Base-by-base conservation (phyloP, 495 filamentous ascomycete species). In the Trichoderma asperelloides region DNA sequence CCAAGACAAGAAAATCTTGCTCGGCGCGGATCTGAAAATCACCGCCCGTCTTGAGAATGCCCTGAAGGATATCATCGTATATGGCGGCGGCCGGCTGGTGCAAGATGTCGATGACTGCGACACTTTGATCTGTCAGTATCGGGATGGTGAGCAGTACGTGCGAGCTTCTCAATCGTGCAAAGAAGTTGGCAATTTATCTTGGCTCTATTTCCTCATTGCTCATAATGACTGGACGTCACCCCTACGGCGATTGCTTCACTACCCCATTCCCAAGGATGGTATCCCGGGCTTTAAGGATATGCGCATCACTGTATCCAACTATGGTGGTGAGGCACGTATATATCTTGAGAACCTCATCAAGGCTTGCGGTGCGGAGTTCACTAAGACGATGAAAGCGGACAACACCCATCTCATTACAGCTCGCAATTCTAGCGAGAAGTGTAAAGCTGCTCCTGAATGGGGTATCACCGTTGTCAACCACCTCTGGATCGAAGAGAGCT, bases 351-450 rank as follows among this genome's bases (percentile, higher is more conserved):
- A 94, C 69, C 81, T 99, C 33, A 88, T 97, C 64, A 86, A 79
- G 57, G 92, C 92, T 21, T 79, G 89, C 3, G 96, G 96, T 6
- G 95, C 87, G 0, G 87, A 88, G 65, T 97, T 89, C 72, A 98
- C 95, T 8, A 93, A 94, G 77, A 93, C 91, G 0, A 87, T 98
- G 85, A 95, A 90, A 74, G 85, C 89, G 66, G 91, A 96, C 62
- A 98, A 98, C 72, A 98, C 93, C 0, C 95, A 98, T 76, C 82
- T 98, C 3, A 91, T 98, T 68, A 96, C 95, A 5, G 95, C 95
- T 6, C 89, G 96, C 70, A 85, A 86, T 40, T 82, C 83, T 64
- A 92, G 92, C 71, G 95, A 98, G 73, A 99, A 99, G 75, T 96
- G 89, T 71, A 86, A 86, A 7, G 95, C 95, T 0, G 95, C 95